These are phyloP conservation scores for Aspergillus ostianus DNA, from an alignment of 495 filamentous ascomycete species.

Conservation along the genomic window DNA sequence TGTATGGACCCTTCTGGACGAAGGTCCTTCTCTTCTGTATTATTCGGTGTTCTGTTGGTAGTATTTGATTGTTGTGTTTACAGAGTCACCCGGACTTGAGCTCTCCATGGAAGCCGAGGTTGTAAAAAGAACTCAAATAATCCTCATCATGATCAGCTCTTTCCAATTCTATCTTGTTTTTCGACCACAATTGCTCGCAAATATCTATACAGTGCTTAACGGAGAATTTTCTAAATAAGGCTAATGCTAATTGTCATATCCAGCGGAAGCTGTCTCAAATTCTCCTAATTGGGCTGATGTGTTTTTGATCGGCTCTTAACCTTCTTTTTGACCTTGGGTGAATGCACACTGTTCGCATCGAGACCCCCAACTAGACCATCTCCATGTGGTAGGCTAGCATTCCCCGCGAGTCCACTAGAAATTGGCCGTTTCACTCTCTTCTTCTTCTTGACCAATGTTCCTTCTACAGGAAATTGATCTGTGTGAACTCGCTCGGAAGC, in stretches of 20 bases:
- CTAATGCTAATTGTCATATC: background rate
- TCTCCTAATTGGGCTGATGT: conserved; percentile 6
- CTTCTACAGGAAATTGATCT: conserved; percentile 67
- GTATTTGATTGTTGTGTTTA: background rate
- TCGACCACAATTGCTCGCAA: too few relatives aligned
- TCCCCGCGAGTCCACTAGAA: conserved; percentile 3
- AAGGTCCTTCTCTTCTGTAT: too few relatives aligned
- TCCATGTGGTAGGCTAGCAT: background rate
- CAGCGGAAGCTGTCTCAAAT: background rate
- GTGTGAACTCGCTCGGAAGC: conserved; percentile 78
- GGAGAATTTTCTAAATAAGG: background rate
- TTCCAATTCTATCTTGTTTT: too few relatives aligned
- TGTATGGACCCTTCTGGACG: too few relatives aligned
- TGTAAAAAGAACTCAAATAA: too few relatives aligned
- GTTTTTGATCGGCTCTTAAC: conserved; percentile 5
- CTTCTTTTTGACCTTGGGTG: conserved; percentile 4
- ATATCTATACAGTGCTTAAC: background rate
- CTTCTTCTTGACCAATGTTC: conserved; percentile 75
- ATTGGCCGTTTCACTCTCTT: conserved; percentile 46
- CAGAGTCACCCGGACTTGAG: background rate
- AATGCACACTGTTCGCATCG: background rate
- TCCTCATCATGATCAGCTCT: too few relatives aligned
- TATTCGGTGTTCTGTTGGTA: background rate
- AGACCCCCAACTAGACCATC: conserved; percentile 1
- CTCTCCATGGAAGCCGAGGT: too few relatives aligned